phyloP scores from a whole-genome alignment of 1,139 yeast species.

The Yamadazyma trypodendri region DNA sequence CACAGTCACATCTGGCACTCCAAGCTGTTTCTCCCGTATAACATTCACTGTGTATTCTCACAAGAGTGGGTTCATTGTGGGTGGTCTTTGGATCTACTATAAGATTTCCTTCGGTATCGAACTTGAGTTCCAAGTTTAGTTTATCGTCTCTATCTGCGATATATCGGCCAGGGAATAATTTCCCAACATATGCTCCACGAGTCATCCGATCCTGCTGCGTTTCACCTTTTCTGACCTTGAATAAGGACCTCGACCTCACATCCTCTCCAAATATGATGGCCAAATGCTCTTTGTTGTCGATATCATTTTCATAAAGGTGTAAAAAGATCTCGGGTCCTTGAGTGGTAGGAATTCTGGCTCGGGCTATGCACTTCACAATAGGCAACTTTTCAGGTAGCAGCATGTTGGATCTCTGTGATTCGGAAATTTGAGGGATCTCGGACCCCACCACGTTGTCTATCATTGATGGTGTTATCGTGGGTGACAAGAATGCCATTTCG shows the following conservation, averaged over 20 bases:
- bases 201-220: constrained; percentile 94
- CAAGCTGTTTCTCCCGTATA: constrained; percentile 99
- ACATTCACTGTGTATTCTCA: constrained; percentile 92
- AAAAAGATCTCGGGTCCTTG: constrained; percentile 89
- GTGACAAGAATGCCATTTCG: constrained; percentile 37
- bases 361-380: constrained; percentile 78
- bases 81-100: constrained; percentile 38
- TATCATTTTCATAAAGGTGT: constrained; percentile 81
- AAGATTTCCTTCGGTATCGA: constrained; percentile 51
- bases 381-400: constrained; percentile 49
- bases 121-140: constrained; percentile 39
- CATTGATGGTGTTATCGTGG: constrained; percentile 32
- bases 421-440: constrained; percentile 20
- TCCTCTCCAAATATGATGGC: constrained; percentile 97
- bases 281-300: constrained; percentile 90
- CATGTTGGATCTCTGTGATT: constrained; percentile 20
- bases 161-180: constrained; percentile 78
- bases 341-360: constrained; percentile 94
- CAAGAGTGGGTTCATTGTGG: constrained; percentile 48
- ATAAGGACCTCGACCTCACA: constrained; percentile 74
- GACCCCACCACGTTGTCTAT: constrained; percentile 2
- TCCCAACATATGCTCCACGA: constrained; percentile 93
- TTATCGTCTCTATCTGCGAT: constrained; percentile 62
- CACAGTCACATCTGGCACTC: constrained; percentile 99
- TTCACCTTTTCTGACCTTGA: constrained; percentile 61